Conservation (phyloP, 2,329 filamentous ascomycete species). For the Scedosporium boydii region DNA sequence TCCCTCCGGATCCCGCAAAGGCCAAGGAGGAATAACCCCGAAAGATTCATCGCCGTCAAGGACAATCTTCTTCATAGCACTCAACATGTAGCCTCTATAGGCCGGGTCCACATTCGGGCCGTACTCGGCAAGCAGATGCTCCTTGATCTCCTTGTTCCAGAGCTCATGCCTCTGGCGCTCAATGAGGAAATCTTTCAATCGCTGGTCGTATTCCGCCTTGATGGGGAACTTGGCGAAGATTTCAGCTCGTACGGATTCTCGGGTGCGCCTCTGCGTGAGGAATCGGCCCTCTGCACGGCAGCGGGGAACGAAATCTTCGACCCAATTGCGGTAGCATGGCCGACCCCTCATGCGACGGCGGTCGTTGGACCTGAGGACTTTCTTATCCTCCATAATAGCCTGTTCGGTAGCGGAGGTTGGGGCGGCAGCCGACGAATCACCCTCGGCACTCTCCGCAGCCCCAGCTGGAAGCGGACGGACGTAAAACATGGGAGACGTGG, state of each 20-base stretch:
- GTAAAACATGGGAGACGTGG: slow-evolving; percentile 49
- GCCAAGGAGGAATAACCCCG: slow-evolving; percentile 18
- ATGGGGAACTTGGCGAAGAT: slow-evolving; percentile 44
- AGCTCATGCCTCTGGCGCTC: slow-evolving; percentile 32
- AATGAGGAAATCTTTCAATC: slow-evolving; percentile 29
- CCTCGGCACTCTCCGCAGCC: not conserved
- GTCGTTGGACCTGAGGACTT: slow-evolving; percentile 42
- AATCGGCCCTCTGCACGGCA: slow-evolving; percentile 32
- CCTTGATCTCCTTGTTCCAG: slow-evolving; percentile 35
- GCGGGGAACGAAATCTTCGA: slow-evolving; percentile 52
- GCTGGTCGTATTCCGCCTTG: slow-evolving; percentile 30
- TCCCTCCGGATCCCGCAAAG: slow-evolving; percentile 26
- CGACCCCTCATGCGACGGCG: slow-evolving; percentile 45
- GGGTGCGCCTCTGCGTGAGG: slow-evolving; percentile 15
- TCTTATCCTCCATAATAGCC: slow-evolving; percentile 17
- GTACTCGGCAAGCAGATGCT: slow-evolving; percentile 15
- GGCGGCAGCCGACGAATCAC: not conserved
- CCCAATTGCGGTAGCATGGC: slow-evolving; percentile 49
- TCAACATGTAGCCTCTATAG: slow-evolving; percentile 25
- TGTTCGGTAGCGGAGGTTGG: slow-evolving; percentile 19
- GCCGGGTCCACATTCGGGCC: slow-evolving; percentile 14
- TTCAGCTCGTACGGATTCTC: slow-evolving; percentile 39
- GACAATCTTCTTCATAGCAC: slow-evolving; percentile 40
- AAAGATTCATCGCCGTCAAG: slow-evolving; percentile 32
- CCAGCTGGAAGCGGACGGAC: slow-evolving; percentile 13